Base-by-base conservation (phyloP, 257 asterid genomes). In the Nicotiana undulata region DNA sequence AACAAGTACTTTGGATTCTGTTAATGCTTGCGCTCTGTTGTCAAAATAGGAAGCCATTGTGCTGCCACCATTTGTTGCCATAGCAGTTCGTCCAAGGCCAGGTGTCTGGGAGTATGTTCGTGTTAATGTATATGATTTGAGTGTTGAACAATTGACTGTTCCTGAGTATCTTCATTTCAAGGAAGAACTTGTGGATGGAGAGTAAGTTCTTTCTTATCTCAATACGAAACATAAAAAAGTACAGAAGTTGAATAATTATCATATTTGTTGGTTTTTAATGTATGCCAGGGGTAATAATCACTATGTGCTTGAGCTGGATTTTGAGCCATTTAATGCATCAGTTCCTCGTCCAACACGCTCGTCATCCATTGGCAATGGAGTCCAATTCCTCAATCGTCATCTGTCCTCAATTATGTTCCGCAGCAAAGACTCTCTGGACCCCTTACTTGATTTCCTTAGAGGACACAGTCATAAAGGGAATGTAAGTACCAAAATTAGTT, bases 21-120 rank as follows among this genome's bases (percentile, higher is more conserved):
- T 63, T 82, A 7, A n/a, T n/a, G 31, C 58, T 60, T 61, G 26
- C 37, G 59, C 81, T 80, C 55, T 63, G 63, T 66, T 72, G 24
- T 63, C 84, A 74, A 74, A 49, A 76, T 85, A 96, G 99, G 99
- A 96, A 90, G 98, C 98, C 18, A 94, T 96, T 66, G 91, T 96
- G 74, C 60, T 94, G 74, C 99, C 99, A 29, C 99, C 99, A 29
- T 96, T 96, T 82, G 99, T 96, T 84, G 98, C 97, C 66, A 63
- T 96, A 61, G 97, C 99, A 66, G 79, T 96, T 80, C 93, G 99
- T 20, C 99, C 99, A 26, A 90, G 99, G 89, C 99, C 99, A 24
- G 99, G 99, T 63, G 99, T 96, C 81, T 96, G 99, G 99, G 99
- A 94, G 78, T 93, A 80, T 64, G 97, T 96, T 44, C 97, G 98